A percentile compares a stretch with the other conserved stretches of the same genome.
phyloP scores from a whole-genome alignment of 2,329 filamentous ascomycete species.

The Calonectria pseudoreteaudii region DNA sequence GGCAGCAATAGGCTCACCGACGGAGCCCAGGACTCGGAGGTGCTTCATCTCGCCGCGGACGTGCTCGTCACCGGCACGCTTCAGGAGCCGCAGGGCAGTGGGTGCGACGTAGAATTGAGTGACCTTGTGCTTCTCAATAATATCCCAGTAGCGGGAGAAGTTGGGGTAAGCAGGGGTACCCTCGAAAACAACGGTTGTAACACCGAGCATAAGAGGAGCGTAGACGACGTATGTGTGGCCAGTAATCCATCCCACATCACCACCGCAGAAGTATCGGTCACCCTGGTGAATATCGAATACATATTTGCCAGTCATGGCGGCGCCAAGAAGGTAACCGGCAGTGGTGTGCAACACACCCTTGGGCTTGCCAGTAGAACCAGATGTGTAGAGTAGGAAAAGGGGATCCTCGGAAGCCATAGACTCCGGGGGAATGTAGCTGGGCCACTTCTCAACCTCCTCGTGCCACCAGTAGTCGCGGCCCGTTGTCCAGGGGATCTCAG shows the following conservation, averaged over 20 bases:
- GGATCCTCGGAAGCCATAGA: slow-evolving; percentile 93
- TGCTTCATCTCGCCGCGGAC: slow-evolving; percentile 91
- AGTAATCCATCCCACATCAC: slow-evolving; percentile 99
- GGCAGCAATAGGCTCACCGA: slow-evolving; percentile 96
- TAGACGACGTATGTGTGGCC: slow-evolving; percentile 99
- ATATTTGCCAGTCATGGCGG: slow-evolving; percentile 95
- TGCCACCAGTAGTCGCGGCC: slow-evolving; percentile 98
- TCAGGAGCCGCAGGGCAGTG: slow-evolving; percentile 90
- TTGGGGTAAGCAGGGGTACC: slow-evolving; percentile 97
- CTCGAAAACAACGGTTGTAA: slow-evolving; percentile 96
- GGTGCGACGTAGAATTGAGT: slow-evolving; percentile 99
- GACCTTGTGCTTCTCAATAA: slow-evolving; percentile 93
- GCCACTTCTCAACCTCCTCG: slow-evolving; percentile 98
- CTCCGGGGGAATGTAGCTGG: slow-evolving; percentile 90
- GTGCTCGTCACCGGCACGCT: slow-evolving; percentile 94
- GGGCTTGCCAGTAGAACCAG: slow-evolving; percentile 96
- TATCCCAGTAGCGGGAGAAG: slow-evolving; percentile 99
- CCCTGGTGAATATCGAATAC: slow-evolving; percentile 97
- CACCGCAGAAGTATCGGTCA: slow-evolving; percentile 96
- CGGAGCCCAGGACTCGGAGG: slow-evolving; percentile 90
- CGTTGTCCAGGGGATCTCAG: slow-evolving; percentile 89
- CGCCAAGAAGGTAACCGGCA: slow-evolving; percentile 92
- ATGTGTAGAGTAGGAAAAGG: slow-evolving; percentile 97
- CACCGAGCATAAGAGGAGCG: slow-evolving; percentile 90
- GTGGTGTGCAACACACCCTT: slow-evolving; percentile 99